phyloP scores from a whole-genome alignment of 257 asterid genomes.

The Solanum paucissectum region DNA sequence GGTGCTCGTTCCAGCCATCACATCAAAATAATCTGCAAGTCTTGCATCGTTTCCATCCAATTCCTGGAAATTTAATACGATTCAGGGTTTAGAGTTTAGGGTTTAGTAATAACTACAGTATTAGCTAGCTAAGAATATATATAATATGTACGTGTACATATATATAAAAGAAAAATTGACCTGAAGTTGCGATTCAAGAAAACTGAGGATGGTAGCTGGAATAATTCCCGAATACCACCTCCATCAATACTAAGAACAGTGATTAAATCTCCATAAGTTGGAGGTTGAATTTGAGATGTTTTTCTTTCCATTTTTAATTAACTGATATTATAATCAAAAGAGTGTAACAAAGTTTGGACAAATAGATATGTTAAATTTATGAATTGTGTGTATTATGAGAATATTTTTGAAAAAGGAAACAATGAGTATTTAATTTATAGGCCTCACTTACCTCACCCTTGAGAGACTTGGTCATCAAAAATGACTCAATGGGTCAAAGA shows the following conservation, averaged over 20 bases:
- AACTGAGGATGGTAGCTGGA: constrained; percentile 29
- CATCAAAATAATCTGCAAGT: constrained; percentile 55
- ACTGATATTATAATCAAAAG: background rate
- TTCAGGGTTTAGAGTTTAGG: too few relatives aligned
- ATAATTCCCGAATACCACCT: constrained; percentile 52
- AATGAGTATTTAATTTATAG: background rate
- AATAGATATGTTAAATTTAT: too few relatives aligned
- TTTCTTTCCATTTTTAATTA: background rate
- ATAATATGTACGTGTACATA: too few relatives aligned
- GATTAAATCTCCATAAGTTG: constrained; percentile 22
- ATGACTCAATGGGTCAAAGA: background rate
- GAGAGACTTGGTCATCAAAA: background rate
- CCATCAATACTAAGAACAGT: constrained; percentile 50
- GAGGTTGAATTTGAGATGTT: constrained; percentile 26
- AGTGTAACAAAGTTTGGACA: background rate
- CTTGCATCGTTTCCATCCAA: constrained; percentile 50
- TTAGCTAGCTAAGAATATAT: too few relatives aligned
- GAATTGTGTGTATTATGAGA: background rate
- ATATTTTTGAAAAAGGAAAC: background rate
- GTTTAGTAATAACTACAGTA: too few relatives aligned
- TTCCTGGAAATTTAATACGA: constrained; percentile 10
- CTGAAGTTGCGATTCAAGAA: constrained; percentile 42
- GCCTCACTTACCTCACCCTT: background rate
- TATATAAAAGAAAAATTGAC: background rate
- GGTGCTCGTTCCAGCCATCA: constrained; percentile 60